A percentile compares a stretch with the other conserved stretches of the same genome.
phyloP scores from a whole-genome alignment of 371 early-diverging fungal genomes.

The Mortierella sp. region DNA sequence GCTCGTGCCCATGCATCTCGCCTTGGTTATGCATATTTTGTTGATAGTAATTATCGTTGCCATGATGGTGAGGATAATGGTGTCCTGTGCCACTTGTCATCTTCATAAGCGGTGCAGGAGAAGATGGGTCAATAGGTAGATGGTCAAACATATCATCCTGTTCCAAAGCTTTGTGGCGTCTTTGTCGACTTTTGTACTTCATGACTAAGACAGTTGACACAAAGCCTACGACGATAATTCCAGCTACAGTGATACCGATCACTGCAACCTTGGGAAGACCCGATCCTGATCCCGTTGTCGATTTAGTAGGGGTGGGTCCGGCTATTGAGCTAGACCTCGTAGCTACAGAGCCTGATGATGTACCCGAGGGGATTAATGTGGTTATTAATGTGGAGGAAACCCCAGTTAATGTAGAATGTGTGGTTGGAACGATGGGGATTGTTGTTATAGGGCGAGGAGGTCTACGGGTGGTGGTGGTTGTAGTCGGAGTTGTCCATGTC shows the following conservation, averaged over 20 bases:
- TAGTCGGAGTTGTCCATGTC: not conserved
- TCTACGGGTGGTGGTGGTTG: constrained; percentile 1
- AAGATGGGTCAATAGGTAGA: constrained; percentile 21
- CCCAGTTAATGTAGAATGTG: constrained; percentile 65
- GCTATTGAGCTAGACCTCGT: not conserved
- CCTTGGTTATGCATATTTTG: constrained; percentile 13
- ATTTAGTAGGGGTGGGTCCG: not conserved
- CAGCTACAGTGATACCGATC: constrained; percentile 19
- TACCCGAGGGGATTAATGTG: constrained; percentile 38
- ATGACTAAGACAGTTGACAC: constrained; percentile 21
- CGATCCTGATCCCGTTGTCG: not conserved
- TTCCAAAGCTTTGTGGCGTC: constrained; percentile 22
- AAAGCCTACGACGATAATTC: constrained; percentile 22
- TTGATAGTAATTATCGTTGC: not conserved
- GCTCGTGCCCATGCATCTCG: constrained; percentile 18
- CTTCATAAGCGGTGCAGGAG: constrained; percentile 16
- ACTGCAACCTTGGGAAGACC: constrained; percentile 24
- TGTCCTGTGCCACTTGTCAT: not conserved
- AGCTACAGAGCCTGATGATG: not conserved
- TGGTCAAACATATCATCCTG: constrained; percentile 39
- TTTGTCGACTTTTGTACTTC: not conserved
- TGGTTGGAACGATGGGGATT: constrained; percentile 65
- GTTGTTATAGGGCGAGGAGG: constrained; percentile 62
- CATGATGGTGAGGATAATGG: constrained; percentile 12
- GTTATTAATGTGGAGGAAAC: constrained; percentile 55